Conservation (phyloP, 208 protist species). For the Wallacemonas rigidus region DNA sequence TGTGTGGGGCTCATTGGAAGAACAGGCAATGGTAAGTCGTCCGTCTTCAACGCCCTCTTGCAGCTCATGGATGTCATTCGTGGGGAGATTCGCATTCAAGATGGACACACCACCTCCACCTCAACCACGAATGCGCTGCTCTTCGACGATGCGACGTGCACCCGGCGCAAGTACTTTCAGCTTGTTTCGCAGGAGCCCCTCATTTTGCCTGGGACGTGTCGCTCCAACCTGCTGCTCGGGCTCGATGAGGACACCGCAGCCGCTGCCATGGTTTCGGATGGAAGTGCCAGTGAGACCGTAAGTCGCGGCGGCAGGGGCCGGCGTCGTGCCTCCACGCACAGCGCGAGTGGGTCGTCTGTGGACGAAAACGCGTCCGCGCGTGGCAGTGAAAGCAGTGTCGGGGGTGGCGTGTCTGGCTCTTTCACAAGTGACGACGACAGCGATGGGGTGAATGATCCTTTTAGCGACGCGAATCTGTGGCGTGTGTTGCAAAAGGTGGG, state of each 20-base stretch:
- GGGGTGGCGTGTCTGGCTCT: neutral
- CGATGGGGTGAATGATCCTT: constrained; percentile 1
- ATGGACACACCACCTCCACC: constrained; percentile 6
- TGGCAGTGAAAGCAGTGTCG: neutral
- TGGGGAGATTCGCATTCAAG: constrained; percentile 38
- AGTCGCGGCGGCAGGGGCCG: neutral
- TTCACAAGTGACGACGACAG: constrained; percentile 1
- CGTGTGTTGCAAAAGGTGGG: constrained; percentile 42
- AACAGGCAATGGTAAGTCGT: constrained; percentile 87
- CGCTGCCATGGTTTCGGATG: neutral
- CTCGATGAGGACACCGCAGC: constrained; percentile 20
- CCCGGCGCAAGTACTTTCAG: constrained; percentile 89
- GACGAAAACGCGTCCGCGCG: neutral
- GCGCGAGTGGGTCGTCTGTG: constrained; percentile 39
- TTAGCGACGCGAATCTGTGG: constrained; percentile 41
- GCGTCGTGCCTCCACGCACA: neutral
- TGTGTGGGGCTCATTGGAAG: constrained; percentile 76
- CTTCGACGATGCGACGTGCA: constrained; percentile 23
- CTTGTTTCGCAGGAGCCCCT: constrained; percentile 99
- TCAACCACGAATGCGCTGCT: constrained; percentile 54
- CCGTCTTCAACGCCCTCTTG: constrained; percentile 77
- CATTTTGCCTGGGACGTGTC: constrained; percentile 94
- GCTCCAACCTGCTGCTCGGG: constrained; percentile 92
- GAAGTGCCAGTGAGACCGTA: constrained; percentile 5
- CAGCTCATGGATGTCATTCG: constrained; percentile 88